A percentile compares a stretch with the other conserved stretches of the same genome.
Evolutionary conservation across 2,329 filamentous ascomycete species (phyloP).

Genomic region (Sclerotiophoma versabilis): DNA sequence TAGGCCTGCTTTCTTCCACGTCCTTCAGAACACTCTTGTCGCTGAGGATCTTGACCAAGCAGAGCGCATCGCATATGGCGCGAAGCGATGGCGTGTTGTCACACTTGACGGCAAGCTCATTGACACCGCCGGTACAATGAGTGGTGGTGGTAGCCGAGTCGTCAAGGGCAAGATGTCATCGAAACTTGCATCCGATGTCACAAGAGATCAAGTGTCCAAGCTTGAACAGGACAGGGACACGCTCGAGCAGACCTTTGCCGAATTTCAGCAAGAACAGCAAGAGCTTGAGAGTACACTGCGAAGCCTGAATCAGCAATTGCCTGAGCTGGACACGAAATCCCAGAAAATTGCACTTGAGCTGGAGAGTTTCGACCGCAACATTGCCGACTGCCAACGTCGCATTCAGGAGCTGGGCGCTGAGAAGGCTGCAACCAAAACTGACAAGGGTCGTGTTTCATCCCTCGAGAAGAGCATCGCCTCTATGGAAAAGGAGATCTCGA

Average conservation of each 20-base stretch:
- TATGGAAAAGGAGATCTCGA: slow-evolving; percentile 78
- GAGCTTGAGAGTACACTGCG: slow-evolving; percentile 78
- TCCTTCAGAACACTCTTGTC: slow-evolving; percentile 93
- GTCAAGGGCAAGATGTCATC: slow-evolving; percentile 96
- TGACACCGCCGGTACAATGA: slow-evolving; percentile 98
- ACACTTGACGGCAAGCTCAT: slow-evolving; percentile 95
- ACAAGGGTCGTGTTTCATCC: slow-evolving; percentile 74
- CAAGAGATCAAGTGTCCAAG: slow-evolving; percentile 86
- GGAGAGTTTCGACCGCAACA: slow-evolving; percentile 83
- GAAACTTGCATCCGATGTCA: slow-evolving; percentile 85
- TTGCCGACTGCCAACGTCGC: slow-evolving; percentile 82
- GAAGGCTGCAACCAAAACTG: slow-evolving; percentile 79
- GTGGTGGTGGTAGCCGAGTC: slow-evolving; percentile 88
- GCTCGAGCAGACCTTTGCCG: slow-evolving; percentile 81
- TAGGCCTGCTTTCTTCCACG: slow-evolving; percentile 90
- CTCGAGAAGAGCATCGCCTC: slow-evolving; percentile 80
- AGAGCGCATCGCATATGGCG: slow-evolving; percentile 94
- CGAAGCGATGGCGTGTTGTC: slow-evolving; percentile 92
- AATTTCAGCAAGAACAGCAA: slow-evolving; percentile 84
- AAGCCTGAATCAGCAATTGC: slow-evolving; percentile 78
- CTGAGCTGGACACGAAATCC: slow-evolving; percentile 84
- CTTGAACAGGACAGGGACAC: slow-evolving; percentile 86
- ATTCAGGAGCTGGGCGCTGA: slow-evolving; percentile 84
- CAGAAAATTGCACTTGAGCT: slow-evolving; percentile 91
- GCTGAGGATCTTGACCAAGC: slow-evolving; percentile 93